Evolutionary conservation across 345 rosid species (phyloP).

Genomic region (Citrus maxima): DNA sequence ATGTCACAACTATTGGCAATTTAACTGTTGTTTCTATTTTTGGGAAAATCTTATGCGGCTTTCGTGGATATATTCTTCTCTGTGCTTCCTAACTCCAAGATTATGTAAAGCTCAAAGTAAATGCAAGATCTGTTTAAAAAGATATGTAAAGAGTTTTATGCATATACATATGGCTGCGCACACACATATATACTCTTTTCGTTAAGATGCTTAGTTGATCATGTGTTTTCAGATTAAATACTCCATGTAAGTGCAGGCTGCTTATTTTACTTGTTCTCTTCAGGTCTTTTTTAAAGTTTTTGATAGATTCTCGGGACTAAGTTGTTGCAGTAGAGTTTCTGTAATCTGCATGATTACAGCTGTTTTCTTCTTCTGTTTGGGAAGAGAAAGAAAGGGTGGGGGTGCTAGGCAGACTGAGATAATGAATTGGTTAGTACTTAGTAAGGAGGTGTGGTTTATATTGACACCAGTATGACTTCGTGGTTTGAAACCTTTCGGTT

Average conservation of each 20-base stretch:
- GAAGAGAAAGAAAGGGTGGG: no score
- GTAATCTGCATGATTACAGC: neutral
- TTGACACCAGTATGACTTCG: neutral
- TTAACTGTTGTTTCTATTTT: neutral
- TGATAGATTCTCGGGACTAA: neutral
- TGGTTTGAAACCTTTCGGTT: neutral
- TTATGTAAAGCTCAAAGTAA: no score
- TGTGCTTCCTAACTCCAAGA: neutral
- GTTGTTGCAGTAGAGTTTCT: neutral
- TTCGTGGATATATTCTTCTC: slow-evolving; percentile 10
- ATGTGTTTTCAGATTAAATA: neutral
- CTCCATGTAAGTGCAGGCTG: neutral
- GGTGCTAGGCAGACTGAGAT: no score
- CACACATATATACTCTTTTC: no score
- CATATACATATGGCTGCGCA: no score
- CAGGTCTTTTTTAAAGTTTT: neutral
- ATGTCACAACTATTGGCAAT: neutral
- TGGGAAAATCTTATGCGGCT: neutral
- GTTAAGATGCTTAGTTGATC: neutral
- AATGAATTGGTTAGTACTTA: no score
- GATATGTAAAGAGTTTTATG: neutral
- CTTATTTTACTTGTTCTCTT: no score
- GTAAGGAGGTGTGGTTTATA: neutral
- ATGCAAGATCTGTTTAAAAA: no score
- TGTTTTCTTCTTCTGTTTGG: neutral